These are phyloP conservation scores for Podospora fimiseda DNA, from an alignment of 495 filamentous ascomycete species.

Conservation along the genomic window DNA sequence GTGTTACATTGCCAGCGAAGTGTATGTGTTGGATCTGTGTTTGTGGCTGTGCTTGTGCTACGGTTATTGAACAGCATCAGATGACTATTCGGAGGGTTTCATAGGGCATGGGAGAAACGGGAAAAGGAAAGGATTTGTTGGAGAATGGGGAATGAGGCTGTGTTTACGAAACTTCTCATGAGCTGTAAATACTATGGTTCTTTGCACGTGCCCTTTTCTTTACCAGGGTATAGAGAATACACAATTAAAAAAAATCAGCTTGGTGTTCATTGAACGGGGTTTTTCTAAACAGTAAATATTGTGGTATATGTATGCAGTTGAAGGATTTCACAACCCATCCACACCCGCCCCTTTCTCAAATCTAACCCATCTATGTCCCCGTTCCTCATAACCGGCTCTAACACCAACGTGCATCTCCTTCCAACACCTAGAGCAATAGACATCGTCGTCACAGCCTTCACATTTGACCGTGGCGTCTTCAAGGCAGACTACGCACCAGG, in stretches of 20 bases:
- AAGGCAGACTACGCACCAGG: slow-evolving; percentile 66
- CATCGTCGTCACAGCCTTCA: slow-evolving; percentile 56
- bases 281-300: no score
- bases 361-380: slow-evolving; percentile 41
- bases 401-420: slow-evolving; percentile 59
- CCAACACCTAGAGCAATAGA: slow-evolving; percentile 65
- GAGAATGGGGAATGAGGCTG: no score
- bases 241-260: no score
- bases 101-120: no score
- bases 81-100: not conserved
- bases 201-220: no score
- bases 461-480: slow-evolving; percentile 59
- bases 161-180: no score
- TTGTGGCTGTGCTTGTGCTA: not conserved
- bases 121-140: no score
- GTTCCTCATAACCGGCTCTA: slow-evolving; percentile 50
- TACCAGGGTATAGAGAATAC: no score
- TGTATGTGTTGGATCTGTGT: no score
- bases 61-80: not conserved
- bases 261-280: no score
- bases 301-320: not conserved
- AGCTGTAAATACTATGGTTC: no score
- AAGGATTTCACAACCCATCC: not conserved
- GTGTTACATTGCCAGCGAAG: not conserved
- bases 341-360: slow-evolving; percentile 18